Base-by-base conservation (phyloP, 345 rosid species). In the Pugionium dolabratum region DNA sequence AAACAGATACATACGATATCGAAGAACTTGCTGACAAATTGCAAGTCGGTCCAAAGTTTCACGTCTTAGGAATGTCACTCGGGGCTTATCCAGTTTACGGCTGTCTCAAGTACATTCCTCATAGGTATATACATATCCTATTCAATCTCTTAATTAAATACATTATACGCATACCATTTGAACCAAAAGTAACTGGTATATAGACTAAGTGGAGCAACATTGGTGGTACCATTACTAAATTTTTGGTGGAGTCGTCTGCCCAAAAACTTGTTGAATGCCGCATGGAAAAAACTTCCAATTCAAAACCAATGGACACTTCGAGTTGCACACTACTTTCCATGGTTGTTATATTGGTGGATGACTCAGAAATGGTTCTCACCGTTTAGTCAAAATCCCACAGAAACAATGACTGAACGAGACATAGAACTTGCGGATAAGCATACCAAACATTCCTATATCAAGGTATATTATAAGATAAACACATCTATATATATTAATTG, bases 271-370 rank as follows among this genome's bases (percentile, higher is more conserved):
- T 46, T 81, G n/a, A 80, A 34, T n/a, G 72, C 69, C 33, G 70
- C 76, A 2, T 60, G 87, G 2, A 47, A 65, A 49, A 82, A 29
- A 74, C 57, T 84, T 28, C 82, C 60, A 26, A 9, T 47, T 5
- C 55, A 53, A 0, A 79, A 82, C 52, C 83, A 58, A 35, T 53
- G 83, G 88, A 64, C 84, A 51, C 76, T 89, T 67, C 40, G 79
- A 25, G 65, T 92, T 5, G 96, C 92, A 36, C 84, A 83, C 73
- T 75, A 80, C 28, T 54, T 72, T 28, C 98, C 95, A 25, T 89
- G 93, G 92, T 64, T 92, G 46, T 66, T 89, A 40, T 54, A 85
- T 82, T 85, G 95, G 92, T 92, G 96, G 98, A 81, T 87, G 92
- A 70, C 88, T 54, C 95, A 89, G 66, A 89, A 92, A 78, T 83